phyloP scores from a whole-genome alignment of 331 rosid species.

The Malus hybrid region DNA sequence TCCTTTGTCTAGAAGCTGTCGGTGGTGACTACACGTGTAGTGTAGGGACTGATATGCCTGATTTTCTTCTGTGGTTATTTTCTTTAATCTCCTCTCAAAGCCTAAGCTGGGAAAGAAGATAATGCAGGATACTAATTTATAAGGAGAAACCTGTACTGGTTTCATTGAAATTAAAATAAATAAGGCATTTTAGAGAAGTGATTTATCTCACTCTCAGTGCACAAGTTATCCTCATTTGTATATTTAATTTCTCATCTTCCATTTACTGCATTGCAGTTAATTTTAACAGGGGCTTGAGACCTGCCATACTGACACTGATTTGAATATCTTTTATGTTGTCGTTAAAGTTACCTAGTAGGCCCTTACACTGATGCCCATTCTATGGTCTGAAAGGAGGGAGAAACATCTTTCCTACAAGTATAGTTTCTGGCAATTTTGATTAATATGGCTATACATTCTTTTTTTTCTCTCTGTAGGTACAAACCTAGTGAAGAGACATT shows the following conservation, averaged over 20 bases:
- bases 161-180: not conserved
- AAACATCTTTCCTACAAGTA: slow-evolving; percentile 12
- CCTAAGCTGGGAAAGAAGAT: not conserved
- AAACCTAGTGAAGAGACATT: slow-evolving; percentile 93
- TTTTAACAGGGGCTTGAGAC: not conserved
- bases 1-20: not conserved
- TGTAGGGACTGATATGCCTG: not conserved
- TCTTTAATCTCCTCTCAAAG: not conserved
- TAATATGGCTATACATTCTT: slow-evolving; percentile 8
- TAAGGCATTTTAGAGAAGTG: not conserved
- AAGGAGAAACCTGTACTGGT: not conserved
- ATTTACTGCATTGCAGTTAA: not conserved
- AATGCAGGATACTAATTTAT: not conserved
- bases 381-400: not conserved
- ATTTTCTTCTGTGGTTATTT: not conserved
- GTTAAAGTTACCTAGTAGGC: not conserved
- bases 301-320: not conserved
- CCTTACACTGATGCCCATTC: not conserved
- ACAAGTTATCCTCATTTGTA: not conserved
- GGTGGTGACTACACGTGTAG: not conserved
- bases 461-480: slow-evolving; percentile 53
- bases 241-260: not conserved
- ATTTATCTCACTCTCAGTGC: not conserved
- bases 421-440: not conserved
- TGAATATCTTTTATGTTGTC: not conserved